Conservation (phyloP, 306 rosid species). For the Cercis canadensis region DNA sequence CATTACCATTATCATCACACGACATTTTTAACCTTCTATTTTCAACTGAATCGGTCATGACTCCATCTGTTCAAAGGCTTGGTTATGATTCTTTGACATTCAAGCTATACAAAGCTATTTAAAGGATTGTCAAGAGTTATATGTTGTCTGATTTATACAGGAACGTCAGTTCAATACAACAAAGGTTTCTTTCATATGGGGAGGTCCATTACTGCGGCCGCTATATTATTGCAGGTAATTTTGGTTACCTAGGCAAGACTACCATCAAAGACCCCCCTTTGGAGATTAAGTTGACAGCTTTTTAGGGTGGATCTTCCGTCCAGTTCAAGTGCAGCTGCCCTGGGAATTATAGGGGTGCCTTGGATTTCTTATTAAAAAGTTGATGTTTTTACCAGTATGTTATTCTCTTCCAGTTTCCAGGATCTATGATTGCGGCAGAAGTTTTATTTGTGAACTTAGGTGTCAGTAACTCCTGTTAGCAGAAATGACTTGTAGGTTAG, state of each 20-base stretch:
- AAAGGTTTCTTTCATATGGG: constrained; percentile 55
- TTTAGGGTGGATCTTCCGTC: background rate
- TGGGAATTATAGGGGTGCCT: too few relatives aligned
- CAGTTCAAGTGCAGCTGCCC: too few relatives aligned
- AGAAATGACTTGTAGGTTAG: too few relatives aligned
- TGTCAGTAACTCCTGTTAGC: too few relatives aligned
- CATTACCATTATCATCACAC: constrained; percentile 56
- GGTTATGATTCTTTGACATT: constrained; percentile 50
- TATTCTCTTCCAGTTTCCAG: too few relatives aligned
- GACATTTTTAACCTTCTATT: constrained; percentile 32
- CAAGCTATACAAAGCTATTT: constrained; percentile 47
- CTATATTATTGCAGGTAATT: constrained; percentile 58
- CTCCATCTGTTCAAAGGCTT: constrained; percentile 46
- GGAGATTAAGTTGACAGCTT: background rate
- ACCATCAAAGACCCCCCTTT: constrained; percentile 15
- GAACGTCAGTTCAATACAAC: constrained; percentile 48
- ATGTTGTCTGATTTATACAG: constrained; percentile 81
- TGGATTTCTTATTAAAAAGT: too few relatives aligned
- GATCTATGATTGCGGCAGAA: too few relatives aligned
- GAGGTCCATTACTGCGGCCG: constrained; percentile 66
- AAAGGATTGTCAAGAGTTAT: constrained; percentile 51
- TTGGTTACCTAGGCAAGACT: constrained; percentile 43
- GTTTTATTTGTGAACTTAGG: too few relatives aligned
- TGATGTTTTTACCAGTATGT: too few relatives aligned
- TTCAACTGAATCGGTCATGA: constrained; percentile 37